These are phyloP conservation scores for Metarhizium guizhouense DNA, from an alignment of 2,329 filamentous ascomycete species.

Conservation along the genomic window DNA sequence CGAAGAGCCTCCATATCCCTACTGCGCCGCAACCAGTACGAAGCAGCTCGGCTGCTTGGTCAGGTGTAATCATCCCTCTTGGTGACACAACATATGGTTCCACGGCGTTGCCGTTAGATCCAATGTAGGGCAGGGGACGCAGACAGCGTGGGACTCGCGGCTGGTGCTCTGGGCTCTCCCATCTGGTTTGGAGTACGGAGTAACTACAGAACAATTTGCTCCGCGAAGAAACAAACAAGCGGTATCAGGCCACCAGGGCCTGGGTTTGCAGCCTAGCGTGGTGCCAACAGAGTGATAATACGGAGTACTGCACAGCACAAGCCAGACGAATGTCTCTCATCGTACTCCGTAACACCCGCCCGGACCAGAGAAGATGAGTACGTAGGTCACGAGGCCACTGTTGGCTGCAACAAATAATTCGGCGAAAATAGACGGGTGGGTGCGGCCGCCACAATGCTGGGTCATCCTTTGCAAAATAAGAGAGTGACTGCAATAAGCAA, in stretches of 20 bases:
- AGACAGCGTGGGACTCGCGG: not conserved
- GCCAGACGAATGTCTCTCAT: not conserved
- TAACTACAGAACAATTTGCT: not conserved
- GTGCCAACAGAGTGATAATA: too few species aligned
- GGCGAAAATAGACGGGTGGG: not conserved
- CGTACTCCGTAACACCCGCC: not conserved
- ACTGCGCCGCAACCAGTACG: not conserved
- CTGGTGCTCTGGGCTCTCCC: too few species aligned
- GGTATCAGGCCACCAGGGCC: too few species aligned
- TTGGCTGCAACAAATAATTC: not conserved
- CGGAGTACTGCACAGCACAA: not conserved
- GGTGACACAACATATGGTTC: not conserved
- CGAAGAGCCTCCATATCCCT: not conserved
- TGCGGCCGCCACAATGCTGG: too few species aligned
- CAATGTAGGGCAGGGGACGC: not conserved
- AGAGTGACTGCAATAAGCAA: not conserved
- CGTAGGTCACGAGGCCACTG: not conserved
- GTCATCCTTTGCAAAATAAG: not conserved
- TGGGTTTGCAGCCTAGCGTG: too few species aligned
- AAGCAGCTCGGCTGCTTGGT: not conserved
- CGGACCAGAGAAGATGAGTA: not conserved
- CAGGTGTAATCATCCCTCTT: not conserved
- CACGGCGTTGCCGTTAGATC: conserved; percentile 2
- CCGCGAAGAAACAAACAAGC: too few species aligned
- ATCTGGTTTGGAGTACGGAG: not conserved